Evolutionary conservation across 306 rosid genomes (phyloP).

Genomic region (Ochetophila trinervis): DNA sequence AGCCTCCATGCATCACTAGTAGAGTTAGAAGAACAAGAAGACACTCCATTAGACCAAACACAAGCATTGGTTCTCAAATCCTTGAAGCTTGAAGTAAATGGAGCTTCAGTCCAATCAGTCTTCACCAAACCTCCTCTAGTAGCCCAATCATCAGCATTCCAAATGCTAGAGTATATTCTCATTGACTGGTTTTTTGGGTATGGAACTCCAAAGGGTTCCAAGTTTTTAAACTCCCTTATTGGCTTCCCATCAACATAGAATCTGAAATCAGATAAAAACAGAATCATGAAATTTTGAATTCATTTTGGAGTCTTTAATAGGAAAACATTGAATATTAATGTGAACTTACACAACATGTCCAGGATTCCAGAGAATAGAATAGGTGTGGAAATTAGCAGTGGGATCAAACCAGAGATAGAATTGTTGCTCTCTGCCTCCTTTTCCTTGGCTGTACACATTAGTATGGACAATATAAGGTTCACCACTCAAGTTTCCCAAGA

Average conservation of each 20-base stretch:
- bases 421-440: conserved; percentile 38
- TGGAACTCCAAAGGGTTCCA: conserved; percentile 48
- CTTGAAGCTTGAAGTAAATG: conserved; percentile 56
- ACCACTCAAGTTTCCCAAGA: conserved; percentile 40
- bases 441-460: conserved; percentile 33
- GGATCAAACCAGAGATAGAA: conserved; percentile 48
- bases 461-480: conserved; percentile 41
- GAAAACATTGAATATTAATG: not conserved
- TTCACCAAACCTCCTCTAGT: conserved; percentile 75
- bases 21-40: conserved; percentile 22
- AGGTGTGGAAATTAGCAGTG: conserved; percentile 34
- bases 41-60: conserved; percentile 29
- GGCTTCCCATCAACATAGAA: conserved; percentile 60
- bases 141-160: conserved; percentile 86
- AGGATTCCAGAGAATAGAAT: conserved; percentile 38
- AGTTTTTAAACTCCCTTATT: conserved; percentile 63
- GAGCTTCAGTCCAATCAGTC: conserved; percentile 69
- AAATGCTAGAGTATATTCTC: conserved; percentile 61
- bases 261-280: conserved; percentile 23
- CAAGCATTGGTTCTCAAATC: conserved; percentile 42
- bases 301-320: not conserved
- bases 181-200: conserved; percentile 64
- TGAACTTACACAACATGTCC: conserved; percentile 26
- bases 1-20: conserved; percentile 18
- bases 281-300: not conserved